A percentile compares a stretch with the other conserved stretches of the same genome.
These are phyloP conservation scores for Fomitiporia mediterranea DNA, from an alignment of 1,284 basidiomycete genomes.

Conservation along the genomic window DNA sequence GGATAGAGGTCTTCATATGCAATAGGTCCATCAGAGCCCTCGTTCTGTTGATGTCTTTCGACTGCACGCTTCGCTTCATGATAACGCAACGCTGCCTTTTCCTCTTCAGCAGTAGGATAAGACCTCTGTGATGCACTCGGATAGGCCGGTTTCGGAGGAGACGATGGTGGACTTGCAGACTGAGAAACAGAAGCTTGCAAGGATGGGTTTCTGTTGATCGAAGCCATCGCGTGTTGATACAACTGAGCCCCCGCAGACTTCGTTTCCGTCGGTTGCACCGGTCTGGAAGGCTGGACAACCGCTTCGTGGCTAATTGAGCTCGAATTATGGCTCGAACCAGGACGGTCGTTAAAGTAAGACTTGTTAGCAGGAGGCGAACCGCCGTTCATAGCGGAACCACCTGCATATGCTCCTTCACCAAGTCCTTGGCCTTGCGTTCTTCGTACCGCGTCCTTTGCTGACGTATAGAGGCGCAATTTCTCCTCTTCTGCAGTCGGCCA, in stretches of 20 bases:
- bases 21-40: slow-evolving; percentile 33
- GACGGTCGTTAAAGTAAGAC: slow-evolving; percentile 6
- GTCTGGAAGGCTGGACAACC: background rate
- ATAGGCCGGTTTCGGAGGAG: slow-evolving; percentile 19
- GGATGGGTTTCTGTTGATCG: slow-evolving; percentile 18
- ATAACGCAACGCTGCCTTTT: slow-evolving; percentile 67
- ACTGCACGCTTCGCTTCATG: slow-evolving; percentile 69
- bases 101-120: slow-evolving; percentile 42
- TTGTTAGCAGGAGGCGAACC: slow-evolving; percentile 11
- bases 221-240: slow-evolving; percentile 26
- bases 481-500: slow-evolving; percentile 25
- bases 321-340: slow-evolving; percentile 4
- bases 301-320: background rate
- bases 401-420: background rate
- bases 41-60: slow-evolving; percentile 41
- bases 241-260: slow-evolving; percentile 24
- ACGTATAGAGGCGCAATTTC: slow-evolving; percentile 21
- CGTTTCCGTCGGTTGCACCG: background rate
- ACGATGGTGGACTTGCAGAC: slow-evolving; percentile 19
- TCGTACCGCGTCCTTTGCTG: slow-evolving; percentile 19
- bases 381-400: background rate
- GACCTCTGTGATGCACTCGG: slow-evolving; percentile 17
- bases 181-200: slow-evolving; percentile 53
- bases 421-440: slow-evolving; percentile 16
- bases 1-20: slow-evolving; percentile 59